These are phyloP conservation scores for Umbilicus rupestris DNA, from an alignment of 164 flowering plant genomes.

Conservation along the genomic window DNA sequence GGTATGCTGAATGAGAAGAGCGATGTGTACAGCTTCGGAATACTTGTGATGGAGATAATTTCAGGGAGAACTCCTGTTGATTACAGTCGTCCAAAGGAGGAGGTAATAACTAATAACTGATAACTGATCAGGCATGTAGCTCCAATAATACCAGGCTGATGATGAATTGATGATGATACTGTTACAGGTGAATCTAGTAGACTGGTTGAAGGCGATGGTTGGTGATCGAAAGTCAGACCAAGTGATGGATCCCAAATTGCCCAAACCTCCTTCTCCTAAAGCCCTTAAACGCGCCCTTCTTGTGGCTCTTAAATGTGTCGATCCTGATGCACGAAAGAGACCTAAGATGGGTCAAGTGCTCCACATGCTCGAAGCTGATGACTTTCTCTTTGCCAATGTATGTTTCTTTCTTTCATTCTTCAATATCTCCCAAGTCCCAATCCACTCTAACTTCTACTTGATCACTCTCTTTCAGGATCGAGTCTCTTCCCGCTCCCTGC, in stretches of 20 bases:
- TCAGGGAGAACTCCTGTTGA: constrained; percentile 88
- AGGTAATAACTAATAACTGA: constrained; percentile 31
- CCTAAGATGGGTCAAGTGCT: constrained; percentile 97
- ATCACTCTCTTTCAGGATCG: not conserved
- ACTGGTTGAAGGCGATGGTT: constrained; percentile 85
- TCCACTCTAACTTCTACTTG: not conserved
- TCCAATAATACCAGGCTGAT: not conserved
- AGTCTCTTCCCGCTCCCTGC: constrained; percentile 1
- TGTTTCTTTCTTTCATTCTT: not conserved
- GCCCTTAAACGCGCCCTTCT: constrained; percentile 70
- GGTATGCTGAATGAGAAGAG: constrained; percentile 96
- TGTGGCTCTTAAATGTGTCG: constrained; percentile 84
- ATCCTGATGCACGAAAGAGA: constrained; percentile 91
- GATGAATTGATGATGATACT: not conserved
- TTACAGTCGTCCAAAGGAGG: constrained; percentile 67
- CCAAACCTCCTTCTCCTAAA: constrained; percentile 70
- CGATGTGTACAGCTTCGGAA: constrained; percentile 88
- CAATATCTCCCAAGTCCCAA: no score
- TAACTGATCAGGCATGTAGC: not conserved
- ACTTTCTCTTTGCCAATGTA: constrained; percentile 30
- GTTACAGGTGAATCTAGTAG: constrained; percentile 76
- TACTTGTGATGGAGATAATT: constrained; percentile 91
- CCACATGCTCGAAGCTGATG: constrained; percentile 96
- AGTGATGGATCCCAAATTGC: constrained; percentile 84
- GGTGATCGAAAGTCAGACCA: constrained; percentile 64